Conservation (phyloP, 345 rosid species). For the Toxicodendron radicans region DNA sequence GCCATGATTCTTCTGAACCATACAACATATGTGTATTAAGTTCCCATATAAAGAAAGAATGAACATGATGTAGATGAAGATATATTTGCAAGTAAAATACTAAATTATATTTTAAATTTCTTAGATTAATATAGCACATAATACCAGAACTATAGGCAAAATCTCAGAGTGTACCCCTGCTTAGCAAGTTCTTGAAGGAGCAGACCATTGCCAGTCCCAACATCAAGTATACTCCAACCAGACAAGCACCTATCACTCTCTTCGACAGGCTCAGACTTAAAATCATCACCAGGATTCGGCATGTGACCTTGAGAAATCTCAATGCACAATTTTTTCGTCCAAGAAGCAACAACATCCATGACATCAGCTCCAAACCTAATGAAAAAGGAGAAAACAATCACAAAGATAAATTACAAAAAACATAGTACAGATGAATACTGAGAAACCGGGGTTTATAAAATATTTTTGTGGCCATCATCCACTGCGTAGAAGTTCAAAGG, state of each 20-base stretch:
- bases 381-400: conserved; percentile 15
- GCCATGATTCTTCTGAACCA: neutral
- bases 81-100: neutral
- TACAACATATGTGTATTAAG: neutral
- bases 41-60: neutral
- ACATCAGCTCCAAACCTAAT: conserved; percentile 93
- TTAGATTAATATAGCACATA: conserved; percentile 13
- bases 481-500: neutral
- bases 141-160: conserved; percentile 37
- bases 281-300: conserved; percentile 43
- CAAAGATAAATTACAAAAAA: neutral
- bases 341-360: conserved; percentile 83
- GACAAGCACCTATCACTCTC: conserved; percentile 59
- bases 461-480: neutral
- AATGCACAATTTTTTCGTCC: conserved; percentile 82
- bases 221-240: conserved; percentile 88
- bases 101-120: neutral
- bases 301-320: conserved; percentile 52
- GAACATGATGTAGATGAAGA: neutral
- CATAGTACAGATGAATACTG: neutral
- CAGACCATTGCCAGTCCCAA: conserved; percentile 97
- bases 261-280: conserved; percentile 46
- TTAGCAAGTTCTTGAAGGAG: conserved; percentile 96
- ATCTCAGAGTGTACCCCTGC: conserved; percentile 68
- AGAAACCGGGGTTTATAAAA: neutral